These are phyloP conservation scores for Fusarium nygamai DNA, from an alignment of 2,329 filamentous ascomycete species.

Conservation along the genomic window DNA sequence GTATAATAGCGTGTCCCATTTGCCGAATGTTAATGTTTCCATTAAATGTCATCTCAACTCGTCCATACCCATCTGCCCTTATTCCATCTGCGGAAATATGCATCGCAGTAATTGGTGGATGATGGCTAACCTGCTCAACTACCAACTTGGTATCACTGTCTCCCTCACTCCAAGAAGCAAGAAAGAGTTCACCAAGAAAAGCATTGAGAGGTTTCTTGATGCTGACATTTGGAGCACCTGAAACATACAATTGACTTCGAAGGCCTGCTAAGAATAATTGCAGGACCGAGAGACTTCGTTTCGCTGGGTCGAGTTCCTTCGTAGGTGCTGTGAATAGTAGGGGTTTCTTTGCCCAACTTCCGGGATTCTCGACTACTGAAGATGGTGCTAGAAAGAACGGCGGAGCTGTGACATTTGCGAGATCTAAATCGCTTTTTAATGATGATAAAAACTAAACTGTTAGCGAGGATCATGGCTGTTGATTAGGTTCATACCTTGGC, in stretches of 20 bases:
- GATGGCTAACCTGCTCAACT: conserved; percentile 62
- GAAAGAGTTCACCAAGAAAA: conserved; percentile 62
- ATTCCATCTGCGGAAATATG: conserved; percentile 56
- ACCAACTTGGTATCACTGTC: conserved; percentile 46
- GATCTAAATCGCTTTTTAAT: conserved; percentile 55
- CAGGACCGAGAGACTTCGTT: conserved; percentile 57
- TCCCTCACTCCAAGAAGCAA: conserved; percentile 52
- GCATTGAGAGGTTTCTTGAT: conserved; percentile 65
- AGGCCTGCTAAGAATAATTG: conserved; percentile 59
- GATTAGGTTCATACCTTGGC: conserved; percentile 13
- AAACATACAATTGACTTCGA: conserved; percentile 59
- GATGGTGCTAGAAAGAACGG: conserved; percentile 59
- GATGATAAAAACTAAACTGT: conserved; percentile 29
- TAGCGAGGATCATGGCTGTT: neutral
- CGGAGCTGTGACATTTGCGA: conserved; percentile 62
- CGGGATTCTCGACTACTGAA: conserved; percentile 62
- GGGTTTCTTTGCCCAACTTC: conserved; percentile 61
- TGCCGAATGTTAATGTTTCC: conserved; percentile 61
- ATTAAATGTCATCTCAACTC: conserved; percentile 62
- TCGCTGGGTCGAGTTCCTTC: conserved; percentile 54
- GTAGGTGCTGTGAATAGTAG: conserved; percentile 59
- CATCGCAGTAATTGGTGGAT: conserved; percentile 64
- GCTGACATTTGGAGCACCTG: conserved; percentile 55
- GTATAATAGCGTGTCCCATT: conserved; percentile 60
- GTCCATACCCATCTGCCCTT: conserved; percentile 60